Evolutionary conservation across 176 grass and related monocot species (phyloP).

Genomic region (Cocos nucifera): DNA sequence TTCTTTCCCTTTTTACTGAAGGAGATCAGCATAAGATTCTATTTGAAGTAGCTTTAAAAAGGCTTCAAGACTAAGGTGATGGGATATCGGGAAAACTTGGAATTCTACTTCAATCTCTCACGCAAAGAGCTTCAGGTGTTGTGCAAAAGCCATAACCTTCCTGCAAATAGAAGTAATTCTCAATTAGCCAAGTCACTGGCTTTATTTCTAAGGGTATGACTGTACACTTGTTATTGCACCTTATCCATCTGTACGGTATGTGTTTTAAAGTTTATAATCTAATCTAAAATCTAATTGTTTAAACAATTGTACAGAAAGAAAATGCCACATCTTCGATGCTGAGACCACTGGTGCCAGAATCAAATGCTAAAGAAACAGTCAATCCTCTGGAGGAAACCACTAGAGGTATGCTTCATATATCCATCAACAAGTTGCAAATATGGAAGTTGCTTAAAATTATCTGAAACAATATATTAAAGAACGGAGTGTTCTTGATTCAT

Average conservation of each 20-base stretch:
- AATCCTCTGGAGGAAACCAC: slow-evolving; percentile 24
- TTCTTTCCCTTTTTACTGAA: too few species aligned
- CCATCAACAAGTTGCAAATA: background rate
- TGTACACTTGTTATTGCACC: background rate
- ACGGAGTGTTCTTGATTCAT: slow-evolving; percentile 5
- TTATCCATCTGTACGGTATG: too few species aligned
- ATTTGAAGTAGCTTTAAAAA: background rate
- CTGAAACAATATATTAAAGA: slow-evolving; percentile 15
- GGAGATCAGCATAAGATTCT: background rate
- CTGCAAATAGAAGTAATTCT: slow-evolving; percentile 53
- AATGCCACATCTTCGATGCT: slow-evolving; percentile 23
- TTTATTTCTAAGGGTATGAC: slow-evolving; percentile 42
- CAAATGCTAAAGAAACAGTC: slow-evolving; percentile 10
- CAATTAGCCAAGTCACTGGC: slow-evolving; percentile 55
- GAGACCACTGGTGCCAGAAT: slow-evolving; percentile 8
- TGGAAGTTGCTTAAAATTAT: background rate
- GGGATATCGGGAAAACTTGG: slow-evolving; percentile 46
- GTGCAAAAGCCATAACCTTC: slow-evolving; percentile 66
- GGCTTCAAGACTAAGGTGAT: slow-evolving; percentile 17
- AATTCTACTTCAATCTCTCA: slow-evolving; percentile 43
- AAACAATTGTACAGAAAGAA: slow-evolving; percentile 11
- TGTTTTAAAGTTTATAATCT: too few species aligned
- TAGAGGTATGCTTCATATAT: slow-evolving; percentile 29
- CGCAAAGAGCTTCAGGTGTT: slow-evolving; percentile 65
- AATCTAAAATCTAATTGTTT: too few species aligned